Evolutionary conservation across 1,139 yeast genomes (phyloP), one percentile per base, ranked within the genome.

Genomic region (Candida gigantensis): DNA sequence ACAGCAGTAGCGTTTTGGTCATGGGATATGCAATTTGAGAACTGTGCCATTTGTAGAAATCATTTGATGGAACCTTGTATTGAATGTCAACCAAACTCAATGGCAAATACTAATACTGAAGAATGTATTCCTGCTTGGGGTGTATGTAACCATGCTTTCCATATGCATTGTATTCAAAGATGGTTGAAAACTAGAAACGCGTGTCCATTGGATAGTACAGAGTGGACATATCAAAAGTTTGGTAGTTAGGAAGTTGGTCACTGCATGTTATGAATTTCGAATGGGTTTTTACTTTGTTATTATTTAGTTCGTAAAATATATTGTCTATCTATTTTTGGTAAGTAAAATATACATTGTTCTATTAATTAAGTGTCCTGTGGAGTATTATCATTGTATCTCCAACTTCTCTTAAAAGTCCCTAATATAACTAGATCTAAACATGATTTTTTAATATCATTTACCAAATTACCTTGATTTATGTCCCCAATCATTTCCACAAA

Each of bases 1-100:
- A 89, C 96, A 11, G 97, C 98, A 0, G 98, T 94, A 36, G 97
- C 98, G 12, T 89, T 92, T 57, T 94, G 99, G 99, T 89, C 97
- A 1, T 94, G 98, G 98, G 97, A 81, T 73, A 72, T 55, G 75
- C 94, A 83, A 35, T 95, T 92, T 42, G 98, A 94, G 51, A 89
- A 88, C 40, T 94, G 99, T 70, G 97, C 99, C 30, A 94, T 94
- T 59, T 94, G 99, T 73, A 79, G 98, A 55, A 94, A 92, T 62
- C 97, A 92, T 63, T 77, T 92, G 51, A 94, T 94, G 99, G 99
- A 94, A 52, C 95, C 95, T 16, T 94, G 99, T 62, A 92, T 94
- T 49, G 98, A 90, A 58, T 94, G 99, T 59, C 96, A 89, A 60
- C 86, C 96, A 12, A 82, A 84, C 53, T 82, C 84, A 28, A 82